Evolutionary conservation across 164 flowering plant genomes (phyloP), one percentile per base, ranked within the genome.

Genomic region (Kalanchoe fedtschenkoi): DNA sequence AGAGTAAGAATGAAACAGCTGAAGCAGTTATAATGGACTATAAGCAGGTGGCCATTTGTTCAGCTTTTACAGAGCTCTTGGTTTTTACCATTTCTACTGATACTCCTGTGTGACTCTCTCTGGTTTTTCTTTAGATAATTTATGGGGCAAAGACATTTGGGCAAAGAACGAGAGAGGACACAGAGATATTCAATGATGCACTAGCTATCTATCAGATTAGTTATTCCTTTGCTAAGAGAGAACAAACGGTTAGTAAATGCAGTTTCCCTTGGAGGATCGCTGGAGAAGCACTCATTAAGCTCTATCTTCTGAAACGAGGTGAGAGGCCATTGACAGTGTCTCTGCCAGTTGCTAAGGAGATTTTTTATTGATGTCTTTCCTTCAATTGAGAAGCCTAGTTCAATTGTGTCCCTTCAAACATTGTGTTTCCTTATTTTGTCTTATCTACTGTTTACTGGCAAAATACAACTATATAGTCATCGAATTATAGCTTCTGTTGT

Each of bases 231-330:
- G 96, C 91, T 0, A 72, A 16, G 34, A 26, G 1, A 1, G 9
- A 10, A 2, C 62, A 60, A 0, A 41, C 19, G 1, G 74, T 65
- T 1, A 14, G 63, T 0, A 58, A 51, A 33, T 85, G 91, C 58
- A 6, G 70, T 13, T 89, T 89, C 69, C 83, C 83, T 6, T 87
- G 97, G 91, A 85, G 60, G 53, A 85, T 91, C 54, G 97, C 96
- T 5, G 96, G 95, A 22, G 38, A 72, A 63, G 90, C 87, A 1
- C 89, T 91, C 9, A 80, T 77, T 60, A 63, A 39, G 61, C 16
- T 75, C 5, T 68, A 80, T 58, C 60, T 66, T 1, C 43, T 10
- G 3, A 71, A 65, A 34, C 77, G 65, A n/a, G 67, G 66, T 2
- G 75, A 75, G 34, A 75, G 46, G 16, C 9, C 69, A 0, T 10